Base-by-base conservation (phyloP, 768 basidiomycete species). In the Tephrocybe sp. region DNA sequence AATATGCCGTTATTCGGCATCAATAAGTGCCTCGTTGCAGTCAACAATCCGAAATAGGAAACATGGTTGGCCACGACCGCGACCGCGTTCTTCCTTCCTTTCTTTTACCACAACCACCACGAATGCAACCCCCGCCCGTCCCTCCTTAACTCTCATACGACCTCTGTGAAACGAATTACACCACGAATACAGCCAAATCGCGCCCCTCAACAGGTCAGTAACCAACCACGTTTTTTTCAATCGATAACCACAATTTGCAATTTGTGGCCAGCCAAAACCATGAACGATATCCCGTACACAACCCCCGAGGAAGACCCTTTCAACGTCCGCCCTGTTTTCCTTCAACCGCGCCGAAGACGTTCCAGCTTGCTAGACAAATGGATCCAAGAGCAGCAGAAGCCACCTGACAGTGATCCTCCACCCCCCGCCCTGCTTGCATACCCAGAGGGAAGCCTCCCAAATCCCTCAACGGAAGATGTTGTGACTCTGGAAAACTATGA, bases 351-450 rank as follows among this genome's bases (percentile, higher is more conserved):
- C 38, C 72, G 68, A 34, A 62, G 69, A 55, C 74, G 73, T 37
- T 78, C 78, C n/a, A 79, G 77, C 59, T 65, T 79, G 65, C 70
- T 81, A 48, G 68, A 78, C 64, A 75, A 76, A 58, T 82, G 79
- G 79, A 79, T 81, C 42, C 65, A 72, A 46, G 77, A 80, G 45
- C 79, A 80, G 60, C 77, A 76, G 38, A 52, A 51, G 38, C 63
- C 46, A 48, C 37, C 56, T 32, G 39, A 55, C 55, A 46, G 45
- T 28, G 54, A 23, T 53, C 60, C 25, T 48, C 45, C 37, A 54
- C 34, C 62, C 18, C 56, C 66, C 17, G 62, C 71, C 18, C 64
- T 62, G 54, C 62, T 77, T 44, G 72, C 74, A 15, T 75, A 76
- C 56, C 72, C 73, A n/a, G 72, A 73, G 52, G 63, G 39, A 47